A percentile compares a stretch with the other conserved stretches of the same genome.
Evolutionary conservation across 805 yeast species (phyloP).

Genomic region (Saturnispora hagleri): DNA sequence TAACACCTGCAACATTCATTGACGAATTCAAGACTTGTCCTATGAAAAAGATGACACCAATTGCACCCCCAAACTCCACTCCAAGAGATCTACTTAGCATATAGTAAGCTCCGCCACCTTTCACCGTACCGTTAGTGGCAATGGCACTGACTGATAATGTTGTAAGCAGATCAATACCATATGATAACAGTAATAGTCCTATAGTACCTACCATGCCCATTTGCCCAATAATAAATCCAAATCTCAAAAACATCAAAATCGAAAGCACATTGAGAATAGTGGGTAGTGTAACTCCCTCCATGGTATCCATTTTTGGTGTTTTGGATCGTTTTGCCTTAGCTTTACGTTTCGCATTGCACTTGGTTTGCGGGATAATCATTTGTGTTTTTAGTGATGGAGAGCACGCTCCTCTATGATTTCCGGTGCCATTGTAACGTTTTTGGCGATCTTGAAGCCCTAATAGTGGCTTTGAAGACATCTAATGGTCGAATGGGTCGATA

Average conservation of each 20-base stretch:
- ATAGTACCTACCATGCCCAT: conserved; percentile 81
- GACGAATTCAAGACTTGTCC: conserved; percentile 93
- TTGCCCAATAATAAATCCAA: conserved; percentile 93
- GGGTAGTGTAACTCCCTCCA: conserved; percentile 88
- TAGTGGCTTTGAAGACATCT: background rate
- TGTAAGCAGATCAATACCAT: conserved; percentile 73
- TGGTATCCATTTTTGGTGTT: conserved; percentile 59
- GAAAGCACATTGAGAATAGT: conserved; percentile 88
- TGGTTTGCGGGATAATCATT: background rate
- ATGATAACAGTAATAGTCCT: conserved; percentile 58
- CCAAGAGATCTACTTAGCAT: conserved; percentile 95
- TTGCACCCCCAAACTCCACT: conserved; percentile 97
- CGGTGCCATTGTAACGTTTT: background rate
- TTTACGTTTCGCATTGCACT: background rate
- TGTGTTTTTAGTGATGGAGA: background rate
- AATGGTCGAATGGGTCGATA: background rate
- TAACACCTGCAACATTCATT: conserved; percentile 89
- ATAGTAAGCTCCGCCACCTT: conserved; percentile 97
- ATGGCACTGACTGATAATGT: conserved; percentile 90
- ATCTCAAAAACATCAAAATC: conserved; percentile 88
- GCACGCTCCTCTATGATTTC: background rate
- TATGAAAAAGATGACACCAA: conserved; percentile 86
- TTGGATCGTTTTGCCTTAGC: background rate
- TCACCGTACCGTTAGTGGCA: conserved; percentile 93
- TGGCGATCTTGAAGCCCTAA: background rate